Evolutionary conservation across 805 yeast genomes (phyloP).

Genomic region (Lachancea thermotolerans): DNA sequence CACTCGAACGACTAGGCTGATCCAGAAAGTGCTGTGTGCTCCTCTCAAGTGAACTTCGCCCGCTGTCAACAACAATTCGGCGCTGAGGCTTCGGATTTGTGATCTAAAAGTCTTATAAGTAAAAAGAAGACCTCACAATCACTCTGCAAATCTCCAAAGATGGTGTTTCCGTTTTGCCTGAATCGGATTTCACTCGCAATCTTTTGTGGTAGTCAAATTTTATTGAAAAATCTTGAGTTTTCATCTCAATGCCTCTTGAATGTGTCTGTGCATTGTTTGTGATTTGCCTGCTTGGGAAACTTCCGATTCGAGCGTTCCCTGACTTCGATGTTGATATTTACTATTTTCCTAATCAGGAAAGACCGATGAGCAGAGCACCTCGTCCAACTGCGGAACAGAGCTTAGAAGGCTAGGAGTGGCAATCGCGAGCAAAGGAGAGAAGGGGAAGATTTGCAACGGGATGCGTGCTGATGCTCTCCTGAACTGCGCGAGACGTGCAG

Average conservation of each 20-base stretch:
- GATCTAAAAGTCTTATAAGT: conserved; percentile 4
- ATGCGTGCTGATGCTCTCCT: too few relatives aligned
- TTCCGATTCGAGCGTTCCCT: conserved; percentile 2
- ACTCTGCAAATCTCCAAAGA: not conserved
- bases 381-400: not conserved
- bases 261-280: conserved; percentile 1
- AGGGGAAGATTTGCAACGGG: not conserved
- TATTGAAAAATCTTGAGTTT: not conserved
- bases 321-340: conserved; percentile 5
- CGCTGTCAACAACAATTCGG: not conserved
- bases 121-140: not conserved
- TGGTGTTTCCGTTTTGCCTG: conserved; percentile 10
- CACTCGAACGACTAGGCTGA: not conserved
- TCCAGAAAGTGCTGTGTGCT: not conserved
- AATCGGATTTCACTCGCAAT: conserved; percentile 5
- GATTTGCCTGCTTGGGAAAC: conserved; percentile 5
- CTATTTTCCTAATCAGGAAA: conserved; percentile 4
- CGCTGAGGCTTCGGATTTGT: not conserved
- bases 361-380: not conserved
- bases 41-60: not conserved
- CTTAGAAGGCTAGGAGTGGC: not conserved
- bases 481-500: too few relatives aligned
- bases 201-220: conserved; percentile 4
- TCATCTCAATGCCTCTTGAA: not conserved
- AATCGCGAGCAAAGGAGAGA: not conserved